Evolutionary conservation across 345 rosid species (phyloP).

Genomic region (Ricinus communis): DNA sequence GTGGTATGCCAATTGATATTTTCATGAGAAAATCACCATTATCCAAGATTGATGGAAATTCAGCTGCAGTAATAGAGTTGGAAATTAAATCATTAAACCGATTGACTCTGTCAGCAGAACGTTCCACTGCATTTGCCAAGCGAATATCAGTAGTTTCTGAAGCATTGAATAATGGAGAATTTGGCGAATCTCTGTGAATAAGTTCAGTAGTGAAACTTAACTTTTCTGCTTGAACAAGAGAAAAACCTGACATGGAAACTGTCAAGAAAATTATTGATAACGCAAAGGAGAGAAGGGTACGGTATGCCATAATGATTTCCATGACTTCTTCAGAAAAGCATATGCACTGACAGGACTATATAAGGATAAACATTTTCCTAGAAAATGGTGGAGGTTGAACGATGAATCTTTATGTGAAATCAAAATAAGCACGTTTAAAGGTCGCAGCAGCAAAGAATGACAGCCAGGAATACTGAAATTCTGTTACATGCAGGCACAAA

Average conservation of each 20-base stretch:
- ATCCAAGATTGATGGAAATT: neutral
- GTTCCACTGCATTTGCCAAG: neutral
- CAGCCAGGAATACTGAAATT: neutral
- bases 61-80: neutral
- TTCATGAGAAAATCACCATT: constrained; percentile 19
- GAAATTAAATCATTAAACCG: neutral
- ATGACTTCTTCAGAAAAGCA: neutral
- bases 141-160: neutral
- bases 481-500: neutral
- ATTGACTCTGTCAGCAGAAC: neutral
- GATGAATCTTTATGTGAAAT: neutral
- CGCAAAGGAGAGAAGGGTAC: neutral
- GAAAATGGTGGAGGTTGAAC: neutral
- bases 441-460: neutral
- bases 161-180: constrained; percentile 16
- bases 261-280: neutral
- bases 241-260: neutral
- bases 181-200: constrained; percentile 19
- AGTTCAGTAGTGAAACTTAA: neutral
- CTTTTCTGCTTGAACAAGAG: neutral
- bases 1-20: constrained; percentile 32
- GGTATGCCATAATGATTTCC: neutral
- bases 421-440: neutral
- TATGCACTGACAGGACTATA: neutral
- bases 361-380: neutral